Evolutionary conservation across 1,284 basidiomycete genomes (phyloP).

Genomic region (Trichosporon sp.): DNA sequence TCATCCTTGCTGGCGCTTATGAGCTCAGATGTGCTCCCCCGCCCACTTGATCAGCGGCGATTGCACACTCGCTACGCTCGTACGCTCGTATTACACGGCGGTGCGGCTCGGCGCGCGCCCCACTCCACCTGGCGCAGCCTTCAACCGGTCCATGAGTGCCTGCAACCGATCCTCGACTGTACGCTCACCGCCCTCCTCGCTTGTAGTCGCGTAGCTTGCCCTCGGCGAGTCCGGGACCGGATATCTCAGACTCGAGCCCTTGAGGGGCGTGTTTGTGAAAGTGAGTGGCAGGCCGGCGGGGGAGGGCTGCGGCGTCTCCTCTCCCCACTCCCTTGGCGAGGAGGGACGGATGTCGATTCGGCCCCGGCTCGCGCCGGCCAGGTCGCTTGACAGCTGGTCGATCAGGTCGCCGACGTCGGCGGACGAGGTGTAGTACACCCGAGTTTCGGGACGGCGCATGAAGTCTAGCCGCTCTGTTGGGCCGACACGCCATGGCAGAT

Average conservation of each 20-base stretch:
- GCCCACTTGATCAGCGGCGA: no score
- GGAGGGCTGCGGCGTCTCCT: neutral
- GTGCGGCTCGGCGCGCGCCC: neutral
- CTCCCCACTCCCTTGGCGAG: neutral
- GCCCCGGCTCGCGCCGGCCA: constrained; percentile 30
- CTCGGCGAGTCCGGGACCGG: constrained; percentile 16
- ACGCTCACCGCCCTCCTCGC: constrained; percentile 7
- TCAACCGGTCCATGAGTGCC: constrained; percentile 39
- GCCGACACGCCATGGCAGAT: constrained; percentile 16
- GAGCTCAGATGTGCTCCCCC: neutral
- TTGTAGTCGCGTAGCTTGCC: constrained; percentile 26
- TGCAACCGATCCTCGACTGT: constrained; percentile 42
- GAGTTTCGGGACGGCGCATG: constrained; percentile 29
- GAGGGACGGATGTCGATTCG: constrained; percentile 36
- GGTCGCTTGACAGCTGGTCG: constrained; percentile 35
- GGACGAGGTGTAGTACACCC: constrained; percentile 38
- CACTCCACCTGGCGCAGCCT: constrained; percentile 19
- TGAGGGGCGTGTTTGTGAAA: neutral
- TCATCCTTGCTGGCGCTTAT: no score
- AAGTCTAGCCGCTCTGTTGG: constrained; percentile 11
- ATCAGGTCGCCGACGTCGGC: constrained; percentile 44
- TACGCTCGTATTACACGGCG: neutral
- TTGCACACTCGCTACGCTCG: no score
- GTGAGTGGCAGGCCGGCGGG: neutral
- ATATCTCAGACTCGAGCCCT: neutral